Evolutionary conservation across 176 grass and related monocot genomes (phyloP), one percentile per base, ranked within the genome.

Genomic region (Eleusine coracana): DNA sequence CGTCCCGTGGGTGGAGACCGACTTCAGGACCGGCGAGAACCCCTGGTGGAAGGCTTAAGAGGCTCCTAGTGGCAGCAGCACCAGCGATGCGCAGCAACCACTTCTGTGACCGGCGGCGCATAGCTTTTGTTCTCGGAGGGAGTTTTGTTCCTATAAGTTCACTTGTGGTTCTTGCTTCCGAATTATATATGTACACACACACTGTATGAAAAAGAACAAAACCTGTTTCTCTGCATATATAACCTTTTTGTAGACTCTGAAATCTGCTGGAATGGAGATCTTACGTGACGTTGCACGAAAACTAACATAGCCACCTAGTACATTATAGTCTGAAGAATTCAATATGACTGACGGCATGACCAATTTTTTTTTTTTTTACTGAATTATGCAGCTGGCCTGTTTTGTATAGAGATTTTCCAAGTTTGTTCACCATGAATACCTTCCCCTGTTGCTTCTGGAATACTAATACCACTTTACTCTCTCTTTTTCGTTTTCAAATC

Each of bases 1-100:
- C 72, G 89, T 95, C 56, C 96, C 91, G 5, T 98, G 91, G 96
- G 80, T 87, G n/a, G 96, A 98, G 82, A 92, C 96, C 72, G 96
- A 93, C 90, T 95, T 98, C 90, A 98, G 92, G 87, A 95, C 92
- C 13, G 91, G 91, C 38, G 89, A 95, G 40, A 10, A 90, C 70
- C 92, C 96, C 7, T 98, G 96, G 92, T 95, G 92, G 96, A 80
- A 69, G 34, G 75, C 91, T 21, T 98, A 81, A 89, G 74, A n/a
- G 11, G 81, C 38, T 65, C 58, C 42, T 5, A 3, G 0, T 17
- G 14, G 50, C 50, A 52, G 50, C 50, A 46, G 44, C 39, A 40
- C 37, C 77, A 27, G 71, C 71, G 20, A 37, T 34, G 31, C 31
- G 31, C 31, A 28, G 74, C 68, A 25, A 25, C 25, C 25, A 20